A percentile compares a stretch with the other conserved stretches of the same genome.
These are phyloP conservation scores for Lachancea dasiensis DNA, from an alignment of 805 yeast species.

Conservation along the genomic window DNA sequence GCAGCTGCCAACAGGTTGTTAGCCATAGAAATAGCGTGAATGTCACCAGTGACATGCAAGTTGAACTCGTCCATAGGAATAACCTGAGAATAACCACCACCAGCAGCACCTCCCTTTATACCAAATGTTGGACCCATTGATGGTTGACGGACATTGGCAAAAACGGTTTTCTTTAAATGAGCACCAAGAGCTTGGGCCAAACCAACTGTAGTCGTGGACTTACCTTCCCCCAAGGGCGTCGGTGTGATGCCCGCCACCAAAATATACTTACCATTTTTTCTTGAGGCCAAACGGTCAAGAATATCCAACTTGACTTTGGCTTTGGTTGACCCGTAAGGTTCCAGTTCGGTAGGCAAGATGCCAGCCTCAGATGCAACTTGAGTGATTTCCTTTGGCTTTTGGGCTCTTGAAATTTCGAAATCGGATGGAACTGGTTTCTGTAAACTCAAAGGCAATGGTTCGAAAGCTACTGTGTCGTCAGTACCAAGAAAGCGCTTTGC, in stretches of 20 bases:
- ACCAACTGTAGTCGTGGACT: slow-evolving; percentile 79
- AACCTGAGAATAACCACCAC: slow-evolving; percentile 84
- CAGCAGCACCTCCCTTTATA: slow-evolving; percentile 87
- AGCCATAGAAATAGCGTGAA: slow-evolving; percentile 79
- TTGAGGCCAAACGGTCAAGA: slow-evolving; percentile 54
- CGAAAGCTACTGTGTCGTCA: slow-evolving; percentile 27
- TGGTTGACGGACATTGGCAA: slow-evolving; percentile 83
- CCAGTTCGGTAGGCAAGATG: slow-evolving; percentile 59
- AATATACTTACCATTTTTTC: slow-evolving; percentile 62
- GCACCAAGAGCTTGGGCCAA: slow-evolving; percentile 77
- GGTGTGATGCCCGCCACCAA: slow-evolving; percentile 82
- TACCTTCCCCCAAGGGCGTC: slow-evolving; percentile 82
- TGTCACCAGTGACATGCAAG: slow-evolving; percentile 82
- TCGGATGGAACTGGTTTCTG: slow-evolving; percentile 74
- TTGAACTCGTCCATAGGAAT: slow-evolving; percentile 87
- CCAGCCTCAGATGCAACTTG: slow-evolving; percentile 68
- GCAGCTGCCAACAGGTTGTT: slow-evolving; percentile 80
- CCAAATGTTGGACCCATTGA: slow-evolving; percentile 89
- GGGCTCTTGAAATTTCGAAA: slow-evolving; percentile 70
- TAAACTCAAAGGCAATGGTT: slow-evolving; percentile 52
- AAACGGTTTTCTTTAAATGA: slow-evolving; percentile 58
- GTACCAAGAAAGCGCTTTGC: slow-evolving; percentile 45
- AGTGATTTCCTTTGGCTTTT: slow-evolving; percentile 62
- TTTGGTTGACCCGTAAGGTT: slow-evolving; percentile 68
- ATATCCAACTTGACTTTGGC: slow-evolving; percentile 67